Evolutionary conservation across 441 rosid genomes (phyloP), one percentile per base, ranked within the genome.

Genomic region (Viola pubescens): DNA sequence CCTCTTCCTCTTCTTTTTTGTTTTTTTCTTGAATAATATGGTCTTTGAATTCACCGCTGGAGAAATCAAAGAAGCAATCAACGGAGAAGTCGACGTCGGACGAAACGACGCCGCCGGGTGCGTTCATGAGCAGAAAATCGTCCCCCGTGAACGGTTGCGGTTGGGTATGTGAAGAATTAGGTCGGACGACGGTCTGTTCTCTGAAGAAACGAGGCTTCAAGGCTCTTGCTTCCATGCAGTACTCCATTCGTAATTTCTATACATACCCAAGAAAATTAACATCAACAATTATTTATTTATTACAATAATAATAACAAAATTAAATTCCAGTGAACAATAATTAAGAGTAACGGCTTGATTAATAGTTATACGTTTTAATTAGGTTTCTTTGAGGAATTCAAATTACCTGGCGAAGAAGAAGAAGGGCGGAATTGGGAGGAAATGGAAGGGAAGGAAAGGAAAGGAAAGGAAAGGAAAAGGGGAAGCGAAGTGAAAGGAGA

Each of bases 41-140:
- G 1, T 75, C 73, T 52, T 78, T 74, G 70, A 77, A 54, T 62
- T 83, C 52, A 8, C 75, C 84, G 54, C 76, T 74, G 5, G 89
- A 81, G 69, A 89, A 82, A 70, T 89, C 94, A 12, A 89, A 76
- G 59, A 89, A 67, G 54, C 83, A 82, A 57, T 89, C 95, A 5
- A 85, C 92, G 12, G 79, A 79, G 51, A 78, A 80, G 26, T 85
- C 92, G 2, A 84, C 95, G 6, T 87, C 97, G 6, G 47, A 34
- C 3, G 87, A 60, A 56, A 68, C 59, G 46, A 60, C 69, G n/a
- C 70, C 74, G 13, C 59, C 50, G 51, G 56, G 38, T 0, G 62
- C 58, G 40, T 63, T 56, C 13, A 56, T 19, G 37, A 69, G 62
- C 55, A 46, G 48, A 0, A 74, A 40, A 60, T 87, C 85, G 6